These are phyloP conservation scores for Lactarius sp. DNA, from an alignment of 768 basidiomycete species.

Conservation along the genomic window DNA sequence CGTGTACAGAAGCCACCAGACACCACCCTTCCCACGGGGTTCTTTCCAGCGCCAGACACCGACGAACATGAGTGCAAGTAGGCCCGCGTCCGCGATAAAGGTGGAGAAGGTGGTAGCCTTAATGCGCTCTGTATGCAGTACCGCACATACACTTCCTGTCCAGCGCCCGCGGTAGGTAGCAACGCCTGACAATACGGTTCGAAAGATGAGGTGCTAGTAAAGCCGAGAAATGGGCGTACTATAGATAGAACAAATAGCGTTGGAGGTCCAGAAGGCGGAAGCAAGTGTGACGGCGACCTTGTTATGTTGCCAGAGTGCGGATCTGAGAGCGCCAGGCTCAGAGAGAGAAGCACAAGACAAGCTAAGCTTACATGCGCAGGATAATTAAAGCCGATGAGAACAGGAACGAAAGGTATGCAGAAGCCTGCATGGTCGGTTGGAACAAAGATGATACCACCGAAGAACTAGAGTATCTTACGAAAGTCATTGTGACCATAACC, in stretches of 20 bases:
- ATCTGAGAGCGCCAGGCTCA: neutral
- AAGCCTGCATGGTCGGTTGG: neutral
- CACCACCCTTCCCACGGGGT: neutral
- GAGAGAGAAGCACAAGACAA: neutral
- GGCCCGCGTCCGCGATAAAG: neutral
- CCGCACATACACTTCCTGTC: neutral
- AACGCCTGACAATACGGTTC: neutral
- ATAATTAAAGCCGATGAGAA: constrained; percentile 12
- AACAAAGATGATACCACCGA: neutral
- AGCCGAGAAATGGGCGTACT: neutral
- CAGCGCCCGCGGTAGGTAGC: neutral
- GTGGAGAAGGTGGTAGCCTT: neutral
- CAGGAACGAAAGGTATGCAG: constrained; percentile 3
- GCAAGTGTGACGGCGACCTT: neutral
- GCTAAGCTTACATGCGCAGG: constrained; percentile 2
- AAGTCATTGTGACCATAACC: neutral
- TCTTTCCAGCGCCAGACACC: constrained; percentile 11
- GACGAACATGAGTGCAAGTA: constrained; percentile 2
- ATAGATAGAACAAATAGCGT: neutral
- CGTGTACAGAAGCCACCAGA: constrained; percentile 5
- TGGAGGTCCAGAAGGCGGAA: neutral
- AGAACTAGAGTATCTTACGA: neutral
- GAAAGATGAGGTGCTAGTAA: neutral
- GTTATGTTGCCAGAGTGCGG: constrained; percentile 5
- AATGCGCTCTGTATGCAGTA: neutral